Conservation (phyloP, 441 rosid genomes). For the Populus trichocarpa region DNA sequence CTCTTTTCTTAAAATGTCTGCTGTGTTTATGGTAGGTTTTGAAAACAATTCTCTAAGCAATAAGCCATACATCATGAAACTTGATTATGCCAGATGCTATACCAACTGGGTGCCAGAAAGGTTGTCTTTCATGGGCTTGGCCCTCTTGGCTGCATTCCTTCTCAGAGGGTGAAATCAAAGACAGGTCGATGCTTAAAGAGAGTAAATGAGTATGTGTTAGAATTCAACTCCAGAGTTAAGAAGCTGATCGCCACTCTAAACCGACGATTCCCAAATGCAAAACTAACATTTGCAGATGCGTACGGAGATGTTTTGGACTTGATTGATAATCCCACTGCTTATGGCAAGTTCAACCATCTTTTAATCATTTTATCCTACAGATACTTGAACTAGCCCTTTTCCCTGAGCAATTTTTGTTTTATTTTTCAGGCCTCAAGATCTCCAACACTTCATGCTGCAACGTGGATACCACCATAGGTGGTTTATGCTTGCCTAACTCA, state of each 20-base stretch:
- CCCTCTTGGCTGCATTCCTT: constrained; percentile 92
- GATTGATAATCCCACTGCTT: constrained; percentile 48
- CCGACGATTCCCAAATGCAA: constrained; percentile 43
- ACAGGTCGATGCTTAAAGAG: constrained; percentile 52
- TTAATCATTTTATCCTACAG: too few species aligned
- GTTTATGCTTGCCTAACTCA: constrained; percentile 78
- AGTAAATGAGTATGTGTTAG: constrained; percentile 60
- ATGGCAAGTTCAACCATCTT: constrained; percentile 38
- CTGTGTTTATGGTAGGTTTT: background rate
- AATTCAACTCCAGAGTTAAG: constrained; percentile 53
- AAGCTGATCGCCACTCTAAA: constrained; percentile 38
- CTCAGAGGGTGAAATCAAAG: constrained; percentile 82
- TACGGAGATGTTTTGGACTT: constrained; percentile 58
- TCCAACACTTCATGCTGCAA: constrained; percentile 85
- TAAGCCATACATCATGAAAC: background rate
- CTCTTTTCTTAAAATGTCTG: background rate
- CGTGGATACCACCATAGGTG: constrained; percentile 74
- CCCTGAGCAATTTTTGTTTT: background rate
- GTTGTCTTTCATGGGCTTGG: constrained; percentile 68
- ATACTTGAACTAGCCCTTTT: background rate
- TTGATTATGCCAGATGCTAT: constrained; percentile 42
- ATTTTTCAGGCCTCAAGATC: constrained; percentile 58
- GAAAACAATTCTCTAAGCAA: too few species aligned
- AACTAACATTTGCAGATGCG: constrained; percentile 63
- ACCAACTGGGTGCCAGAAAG: constrained; percentile 64